These are phyloP conservation scores for Hyaloscypha bicolor DNA, from an alignment of 495 filamentous ascomycete genomes.

Conservation along the genomic window DNA sequence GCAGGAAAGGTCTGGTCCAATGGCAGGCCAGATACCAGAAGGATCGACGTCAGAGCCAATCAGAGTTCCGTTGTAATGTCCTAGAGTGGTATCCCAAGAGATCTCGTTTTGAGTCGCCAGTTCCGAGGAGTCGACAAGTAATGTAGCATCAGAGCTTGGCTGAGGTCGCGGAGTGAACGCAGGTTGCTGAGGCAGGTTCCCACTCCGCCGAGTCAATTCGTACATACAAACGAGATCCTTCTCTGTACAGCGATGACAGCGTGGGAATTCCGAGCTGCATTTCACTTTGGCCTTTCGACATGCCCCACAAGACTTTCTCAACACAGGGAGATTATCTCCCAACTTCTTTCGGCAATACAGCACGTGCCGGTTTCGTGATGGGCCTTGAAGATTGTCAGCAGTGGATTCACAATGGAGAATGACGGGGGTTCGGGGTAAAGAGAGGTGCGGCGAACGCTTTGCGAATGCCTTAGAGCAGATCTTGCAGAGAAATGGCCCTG, in stretches of 20 bases:
- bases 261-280: slow-evolving; percentile 24
- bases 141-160: background rate
- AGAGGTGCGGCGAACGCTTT: slow-evolving; percentile 18
- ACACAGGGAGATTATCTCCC: slow-evolving; percentile 18
- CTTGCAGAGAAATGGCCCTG: slow-evolving; percentile 24
- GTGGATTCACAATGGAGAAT: background rate
- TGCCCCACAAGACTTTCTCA: slow-evolving; percentile 25
- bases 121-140: background rate
- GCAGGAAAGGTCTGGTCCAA: slow-evolving; percentile 13
- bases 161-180: slow-evolving; percentile 11
- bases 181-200: slow-evolving; percentile 11
- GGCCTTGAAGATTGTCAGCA: slow-evolving; percentile 16
- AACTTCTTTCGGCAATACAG: slow-evolving; percentile 25
- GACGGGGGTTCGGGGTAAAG: background rate
- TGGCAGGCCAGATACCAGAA: background rate
- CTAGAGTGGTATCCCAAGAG: background rate
- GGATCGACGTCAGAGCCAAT: background rate
- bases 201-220: slow-evolving; percentile 22
- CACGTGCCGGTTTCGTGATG: slow-evolving; percentile 23
- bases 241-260: slow-evolving; percentile 17
- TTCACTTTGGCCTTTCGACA: slow-evolving; percentile 27
- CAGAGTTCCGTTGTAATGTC: background rate
- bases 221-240: slow-evolving; percentile 17
- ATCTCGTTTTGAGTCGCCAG: background rate
- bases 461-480: slow-evolving; percentile 26